A percentile compares a stretch with the other conserved stretches of the same genome.
phyloP scores from a whole-genome alignment of 192 early-diverging fungal genomes.

The Coemansia sp. region DNA sequence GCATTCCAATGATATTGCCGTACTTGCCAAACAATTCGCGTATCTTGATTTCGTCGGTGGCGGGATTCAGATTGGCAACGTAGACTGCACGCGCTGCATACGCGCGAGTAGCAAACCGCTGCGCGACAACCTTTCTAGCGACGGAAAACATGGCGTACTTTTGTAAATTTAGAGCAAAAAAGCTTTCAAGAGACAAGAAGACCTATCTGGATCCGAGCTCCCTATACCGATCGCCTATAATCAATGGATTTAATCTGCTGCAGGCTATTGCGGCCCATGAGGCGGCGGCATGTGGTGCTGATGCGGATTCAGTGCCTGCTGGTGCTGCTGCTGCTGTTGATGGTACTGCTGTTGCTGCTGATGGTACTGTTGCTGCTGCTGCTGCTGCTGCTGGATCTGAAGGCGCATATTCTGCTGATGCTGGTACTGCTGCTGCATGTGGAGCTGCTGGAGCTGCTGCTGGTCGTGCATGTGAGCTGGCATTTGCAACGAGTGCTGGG shows the following conservation, averaged over 20 bases:
- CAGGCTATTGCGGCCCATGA: slow-evolving; percentile 2
- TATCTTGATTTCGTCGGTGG: slow-evolving; percentile 7
- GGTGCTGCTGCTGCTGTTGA: slow-evolving; percentile 27
- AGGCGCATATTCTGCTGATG: slow-evolving; percentile 22
- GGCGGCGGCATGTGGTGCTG: slow-evolving; percentile 12
- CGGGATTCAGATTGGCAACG: slow-evolving; percentile 18
- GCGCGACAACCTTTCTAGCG: slow-evolving; percentile 2
- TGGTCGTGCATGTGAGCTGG: slow-evolving; percentile 32
- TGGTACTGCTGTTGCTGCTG: slow-evolving; percentile 30
- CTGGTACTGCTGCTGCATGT: slow-evolving; percentile 41
- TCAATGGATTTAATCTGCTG: background rate
- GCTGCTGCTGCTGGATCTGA: slow-evolving; percentile 31
- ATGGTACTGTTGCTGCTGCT: slow-evolving; percentile 14
- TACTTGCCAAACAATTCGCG: slow-evolving; percentile 24
- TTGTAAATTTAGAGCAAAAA: background rate
- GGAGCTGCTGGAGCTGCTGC: slow-evolving; percentile 32
- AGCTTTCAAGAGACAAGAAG: background rate
- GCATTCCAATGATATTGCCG: slow-evolving; percentile 24
- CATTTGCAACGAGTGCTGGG: slow-evolving; percentile 31
- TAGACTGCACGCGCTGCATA: slow-evolving; percentile 31
- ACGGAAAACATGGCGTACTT: slow-evolving; percentile 20
- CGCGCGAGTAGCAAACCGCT: slow-evolving; percentile 12
- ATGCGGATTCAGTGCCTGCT: slow-evolving; percentile 19
- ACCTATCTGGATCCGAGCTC: background rate
- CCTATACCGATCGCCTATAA: background rate